phyloP scores from a whole-genome alignment of 148 eudicot genomes.

The Fagopyrum homotropicum region DNA sequence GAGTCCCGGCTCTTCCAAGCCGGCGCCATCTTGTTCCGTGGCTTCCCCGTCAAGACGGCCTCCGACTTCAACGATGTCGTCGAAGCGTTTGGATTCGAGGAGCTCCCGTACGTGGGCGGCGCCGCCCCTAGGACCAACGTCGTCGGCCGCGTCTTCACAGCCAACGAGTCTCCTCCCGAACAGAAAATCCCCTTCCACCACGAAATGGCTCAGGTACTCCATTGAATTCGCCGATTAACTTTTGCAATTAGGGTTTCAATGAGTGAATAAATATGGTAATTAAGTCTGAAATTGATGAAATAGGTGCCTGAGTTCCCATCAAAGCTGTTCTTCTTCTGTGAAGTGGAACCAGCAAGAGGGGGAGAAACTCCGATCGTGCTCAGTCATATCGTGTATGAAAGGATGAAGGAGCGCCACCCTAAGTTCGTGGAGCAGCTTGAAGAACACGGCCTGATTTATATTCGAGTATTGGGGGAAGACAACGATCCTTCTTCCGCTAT shows the following conservation, averaged over 20 bases:
- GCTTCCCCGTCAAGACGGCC: slow-evolving; percentile 40
- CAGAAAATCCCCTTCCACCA: slow-evolving; percentile 88
- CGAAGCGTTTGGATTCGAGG: slow-evolving; percentile 72
- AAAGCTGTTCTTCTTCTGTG: slow-evolving; percentile 86
- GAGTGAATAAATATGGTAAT: not conserved
- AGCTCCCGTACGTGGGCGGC: slow-evolving; percentile 75
- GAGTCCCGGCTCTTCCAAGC: slow-evolving; percentile 37
- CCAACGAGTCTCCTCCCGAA: slow-evolving; percentile 86
- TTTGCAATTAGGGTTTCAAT: not conserved
- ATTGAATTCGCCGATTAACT: not conserved
- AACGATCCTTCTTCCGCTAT: slow-evolving; percentile 72
- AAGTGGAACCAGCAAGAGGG: slow-evolving; percentile 68
- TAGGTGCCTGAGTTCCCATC: slow-evolving; percentile 84
- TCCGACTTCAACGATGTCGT: slow-evolving; percentile 79
- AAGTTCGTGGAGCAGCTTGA: slow-evolving; percentile 64
- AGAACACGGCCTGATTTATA: slow-evolving; percentile 64
- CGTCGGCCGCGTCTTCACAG: slow-evolving; percentile 79
- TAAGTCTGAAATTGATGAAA: slow-evolving; percentile 2
- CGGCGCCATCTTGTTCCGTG: slow-evolving; percentile 67
- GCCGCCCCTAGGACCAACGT: slow-evolving; percentile 66
- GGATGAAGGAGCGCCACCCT: slow-evolving; percentile 71
- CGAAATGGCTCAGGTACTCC: slow-evolving; percentile 79
- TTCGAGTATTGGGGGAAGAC: slow-evolving; percentile 78
- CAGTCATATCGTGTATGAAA: slow-evolving; percentile 76
- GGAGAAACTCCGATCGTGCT: slow-evolving; percentile 97